A percentile compares a stretch with the other conserved stretches of the same genome.
phyloP scores from a whole-genome alignment of 495 filamentous ascomycete species.

The Aspergillus biplanus region DNA sequence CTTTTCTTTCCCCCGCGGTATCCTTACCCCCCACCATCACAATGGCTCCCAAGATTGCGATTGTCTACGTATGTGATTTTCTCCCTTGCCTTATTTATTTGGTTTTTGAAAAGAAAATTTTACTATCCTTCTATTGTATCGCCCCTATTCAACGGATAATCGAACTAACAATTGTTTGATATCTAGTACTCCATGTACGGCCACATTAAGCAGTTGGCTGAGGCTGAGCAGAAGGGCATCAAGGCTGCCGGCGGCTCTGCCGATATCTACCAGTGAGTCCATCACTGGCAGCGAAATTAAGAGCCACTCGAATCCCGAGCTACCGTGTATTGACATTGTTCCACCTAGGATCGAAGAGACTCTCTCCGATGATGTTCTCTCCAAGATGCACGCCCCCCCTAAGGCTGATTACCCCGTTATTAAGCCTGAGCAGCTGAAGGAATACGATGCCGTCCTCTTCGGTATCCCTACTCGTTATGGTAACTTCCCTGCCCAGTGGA shows the following conservation, averaged over 20 bases:
- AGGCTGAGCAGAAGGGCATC: constrained; percentile 89
- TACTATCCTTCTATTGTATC: not conserved
- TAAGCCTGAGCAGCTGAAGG: constrained; percentile 66
- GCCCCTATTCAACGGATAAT: not conserved
- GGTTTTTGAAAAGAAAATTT: constrained; percentile 1
- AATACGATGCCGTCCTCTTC: constrained; percentile 90
- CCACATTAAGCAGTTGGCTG: constrained; percentile 82
- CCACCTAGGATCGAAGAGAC: constrained; percentile 76
- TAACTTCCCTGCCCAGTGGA: constrained; percentile 98
- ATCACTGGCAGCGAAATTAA: not conserved
- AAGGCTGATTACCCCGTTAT: constrained; percentile 72
- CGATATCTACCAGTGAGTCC: constrained; percentile 77
- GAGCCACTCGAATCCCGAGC: not conserved
- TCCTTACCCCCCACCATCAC: constrained; percentile 35
- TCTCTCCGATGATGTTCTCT: constrained; percentile 77
- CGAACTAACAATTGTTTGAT: constrained; percentile 17
- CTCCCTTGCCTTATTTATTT: not conserved
- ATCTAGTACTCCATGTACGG: constrained; percentile 93
- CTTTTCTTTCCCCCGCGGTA: constrained; percentile 8
- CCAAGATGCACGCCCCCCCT: constrained; percentile 85
- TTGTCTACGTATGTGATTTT: constrained; percentile 72
- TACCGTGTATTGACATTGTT: not conserved
- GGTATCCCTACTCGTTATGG: constrained; percentile 98
- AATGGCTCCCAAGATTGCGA: constrained; percentile 93
- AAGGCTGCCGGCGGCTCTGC: constrained; percentile 80